Evolutionary conservation across 805 yeast genomes (phyloP).

Genomic region (Peterozyma toletana): DNA sequence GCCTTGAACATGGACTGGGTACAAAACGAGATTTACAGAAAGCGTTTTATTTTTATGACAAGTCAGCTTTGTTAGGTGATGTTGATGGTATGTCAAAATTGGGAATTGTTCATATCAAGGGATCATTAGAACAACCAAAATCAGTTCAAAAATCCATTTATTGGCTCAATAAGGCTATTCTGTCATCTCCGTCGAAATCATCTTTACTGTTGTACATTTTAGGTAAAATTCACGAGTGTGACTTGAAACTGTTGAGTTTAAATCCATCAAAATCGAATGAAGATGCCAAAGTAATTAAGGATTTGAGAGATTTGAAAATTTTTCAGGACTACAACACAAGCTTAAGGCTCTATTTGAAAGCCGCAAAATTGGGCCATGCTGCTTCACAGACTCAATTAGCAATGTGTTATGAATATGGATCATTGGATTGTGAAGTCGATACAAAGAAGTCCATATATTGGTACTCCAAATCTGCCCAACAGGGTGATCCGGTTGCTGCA

Average conservation of each 20-base stretch:
- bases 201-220: conserved; percentile 20
- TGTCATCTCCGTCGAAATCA: conserved; percentile 14
- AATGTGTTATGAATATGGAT: conserved; percentile 66
- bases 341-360: conserved; percentile 44
- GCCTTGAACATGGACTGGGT: conserved; percentile 63
- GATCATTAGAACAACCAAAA: conserved; percentile 30
- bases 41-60: conserved; percentile 47
- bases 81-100: conserved; percentile 68
- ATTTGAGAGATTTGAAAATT: conserved; percentile 22
- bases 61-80: conserved; percentile 57
- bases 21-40: conserved; percentile 31
- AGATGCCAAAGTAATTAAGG: conserved; percentile 24
- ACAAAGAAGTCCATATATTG: conserved; percentile 61
- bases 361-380: conserved; percentile 54
- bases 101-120: conserved; percentile 56
- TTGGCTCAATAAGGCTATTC: conserved; percentile 40
- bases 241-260: conserved; percentile 19
- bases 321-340: conserved; percentile 33
- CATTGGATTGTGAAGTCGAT: conserved; percentile 41
- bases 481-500: conserved; percentile 61
- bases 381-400: conserved; percentile 70
- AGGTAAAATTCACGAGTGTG: conserved; percentile 28
- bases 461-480: conserved; percentile 63
- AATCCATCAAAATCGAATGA: conserved; percentile 11
- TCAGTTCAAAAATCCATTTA: conserved; percentile 35